Base-by-base conservation (phyloP, 768 basidiomycete genomes). In the Amanita exitialis region DNA sequence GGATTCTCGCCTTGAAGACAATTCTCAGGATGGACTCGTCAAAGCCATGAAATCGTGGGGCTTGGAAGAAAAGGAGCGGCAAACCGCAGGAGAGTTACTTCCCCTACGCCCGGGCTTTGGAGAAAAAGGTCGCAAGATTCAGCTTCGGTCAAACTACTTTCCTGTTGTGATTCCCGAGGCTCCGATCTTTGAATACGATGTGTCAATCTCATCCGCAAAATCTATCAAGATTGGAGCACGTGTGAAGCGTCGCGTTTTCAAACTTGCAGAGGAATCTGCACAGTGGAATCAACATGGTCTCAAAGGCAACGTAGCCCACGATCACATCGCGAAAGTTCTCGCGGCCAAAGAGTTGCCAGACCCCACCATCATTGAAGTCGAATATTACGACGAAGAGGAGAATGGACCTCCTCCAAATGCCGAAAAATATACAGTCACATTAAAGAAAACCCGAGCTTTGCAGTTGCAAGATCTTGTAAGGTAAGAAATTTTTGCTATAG, bases 101-200 rank as follows among this genome's bases (percentile, higher is more conserved):
- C 82, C 83, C 13, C 55, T 79, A 8, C 74, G 82, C 18, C 79
- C 80, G 6, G 78, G 71, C 13, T 83, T 74, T 55, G 82, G 83
- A 0, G 77, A 68, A 0, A 56, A 55, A 1, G 82, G 83, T 8
- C 69, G 54, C 34, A 36, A 62, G 8, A 70, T 80, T 58, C 74
- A 68, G 39, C 61, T 86, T 13, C 73, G 86, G 6, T 72, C 83
- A 42, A 88, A 87, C 57, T 85, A 80, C 67, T 86, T 86, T 63
- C 72, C 82, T 0, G 69, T 87, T 23, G 69, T 68, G 43, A 62
- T 79, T 8, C 72, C 73, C 1, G 73, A 75, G 35, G 70, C 67
- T 0, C 64, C 72, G 2, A 57, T 81, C 7, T 79, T 71, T 59
- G 85, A 88, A 52, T 88, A 87, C 58, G 72, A 76, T 52, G 74